Base-by-base conservation (phyloP, 257 asterid species). In the Przewalskia tangutica region DNA sequence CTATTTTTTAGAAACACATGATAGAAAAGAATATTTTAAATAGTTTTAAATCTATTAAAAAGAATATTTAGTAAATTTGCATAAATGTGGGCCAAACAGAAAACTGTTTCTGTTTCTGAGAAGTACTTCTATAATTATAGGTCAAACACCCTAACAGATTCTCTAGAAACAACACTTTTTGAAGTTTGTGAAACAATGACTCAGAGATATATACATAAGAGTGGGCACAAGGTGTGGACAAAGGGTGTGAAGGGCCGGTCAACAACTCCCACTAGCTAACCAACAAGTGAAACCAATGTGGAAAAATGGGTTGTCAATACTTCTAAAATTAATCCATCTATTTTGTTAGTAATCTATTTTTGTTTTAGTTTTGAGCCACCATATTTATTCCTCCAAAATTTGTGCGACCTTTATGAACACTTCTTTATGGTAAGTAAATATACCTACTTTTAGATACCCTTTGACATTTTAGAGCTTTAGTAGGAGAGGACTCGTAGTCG, bases 211-310 rank as follows among this genome's bases (percentile, higher is more conserved):
- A 62, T 12, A 85, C 82, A 83, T 77, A 86, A 82, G 75, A 79
- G 79, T 83, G 85, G 79, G 81, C 63, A 84, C 83, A 58, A 82
- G 86, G 80, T 50, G 81, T 78, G 76, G 89, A 84, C 88, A 86
- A 86, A 63, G 59, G 80, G 79, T 84, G 77, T 62, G 64, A 82
- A 76, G 81, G 77, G 90, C 56, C 82, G 91, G 85, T 89, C 90
- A 92, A 91, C 97, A 86, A 90, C 95, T 91, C 93, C 95, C 91
- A 90, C 94, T 85, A 46, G 87, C 89, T 80, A 82, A 77, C 73
- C 87, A 89, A 84, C 91, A 87, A 86, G 79, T 60, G 63, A 77
- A 77, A 81, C 83, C 84, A 83, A 85, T 88, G 62, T 90, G 86
- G 88, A 84, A 54, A 59, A 81, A 84, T 81, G 88, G 86, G 86